These are phyloP conservation scores for Arachis stenosperma DNA, from an alignment of 306 rosid species.

Conservation along the genomic window DNA sequence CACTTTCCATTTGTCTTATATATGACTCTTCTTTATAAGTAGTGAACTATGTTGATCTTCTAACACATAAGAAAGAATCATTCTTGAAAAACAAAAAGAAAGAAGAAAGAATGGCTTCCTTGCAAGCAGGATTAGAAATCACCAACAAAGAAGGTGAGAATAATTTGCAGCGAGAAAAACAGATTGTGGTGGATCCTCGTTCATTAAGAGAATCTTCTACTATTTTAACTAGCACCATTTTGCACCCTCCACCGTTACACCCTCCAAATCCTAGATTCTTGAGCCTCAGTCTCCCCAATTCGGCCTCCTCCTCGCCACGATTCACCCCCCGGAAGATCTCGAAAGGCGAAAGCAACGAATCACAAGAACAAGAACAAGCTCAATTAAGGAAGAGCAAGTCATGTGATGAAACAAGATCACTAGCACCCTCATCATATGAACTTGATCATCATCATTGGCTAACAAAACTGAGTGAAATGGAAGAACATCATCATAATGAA, in stretches of 20 bases:
- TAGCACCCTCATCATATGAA: constrained; percentile 28
- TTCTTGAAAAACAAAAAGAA: background rate
- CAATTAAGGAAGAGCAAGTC: constrained; percentile 66
- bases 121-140: background rate
- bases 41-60: constrained; percentile 39
- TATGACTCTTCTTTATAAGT: constrained; percentile 41
- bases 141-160: background rate
- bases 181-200: constrained; percentile 76
- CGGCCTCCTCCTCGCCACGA: constrained; percentile 63
- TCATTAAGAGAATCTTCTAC: constrained; percentile 53
- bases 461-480: constrained; percentile 37
- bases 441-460: constrained; percentile 71
- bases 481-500: constrained; percentile 34
- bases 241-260: constrained; percentile 58
- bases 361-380: constrained; percentile 46
- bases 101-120: constrained; percentile 13
- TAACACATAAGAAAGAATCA: constrained; percentile 5
- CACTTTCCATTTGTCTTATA: constrained; percentile 14
- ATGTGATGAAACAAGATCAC: constrained; percentile 54
- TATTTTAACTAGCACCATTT: constrained; percentile 24
- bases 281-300: constrained; percentile 78
- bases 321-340: constrained; percentile 51
- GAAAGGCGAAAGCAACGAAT: constrained; percentile 41
- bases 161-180: constrained; percentile 58
- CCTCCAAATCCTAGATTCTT: constrained; percentile 69